phyloP scores from a whole-genome alignment of 345 rosid genomes.

The Populus ilicifolia region DNA sequence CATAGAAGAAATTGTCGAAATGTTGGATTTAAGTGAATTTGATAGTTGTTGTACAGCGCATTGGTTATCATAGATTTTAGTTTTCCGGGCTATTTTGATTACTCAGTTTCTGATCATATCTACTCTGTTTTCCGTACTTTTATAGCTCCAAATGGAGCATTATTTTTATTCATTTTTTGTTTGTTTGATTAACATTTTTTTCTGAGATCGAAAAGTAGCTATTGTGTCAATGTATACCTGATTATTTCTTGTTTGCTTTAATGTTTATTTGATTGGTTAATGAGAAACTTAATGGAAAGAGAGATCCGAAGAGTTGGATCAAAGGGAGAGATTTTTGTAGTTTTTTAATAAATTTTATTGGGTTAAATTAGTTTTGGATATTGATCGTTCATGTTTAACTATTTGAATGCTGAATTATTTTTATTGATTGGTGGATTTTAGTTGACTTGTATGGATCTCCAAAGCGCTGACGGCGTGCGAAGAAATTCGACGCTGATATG shows the following conservation, averaged over 20 bases:
- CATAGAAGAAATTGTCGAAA: neutral
- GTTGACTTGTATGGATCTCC: constrained; percentile 41
- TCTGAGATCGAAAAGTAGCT: neutral
- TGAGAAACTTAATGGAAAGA: neutral
- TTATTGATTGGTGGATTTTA: constrained; percentile 9
- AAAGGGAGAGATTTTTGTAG: neutral
- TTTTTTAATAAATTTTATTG: too few relatives aligned
- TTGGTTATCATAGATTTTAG: neutral
- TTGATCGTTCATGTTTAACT: neutral
- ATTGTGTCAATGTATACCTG: neutral
- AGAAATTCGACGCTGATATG: constrained; percentile 48
- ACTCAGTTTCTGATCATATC: neutral
- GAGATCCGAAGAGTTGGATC: neutral
- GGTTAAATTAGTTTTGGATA: neutral
- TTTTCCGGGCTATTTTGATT: neutral
- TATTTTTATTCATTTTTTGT: neutral
- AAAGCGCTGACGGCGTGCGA: constrained; percentile 28
- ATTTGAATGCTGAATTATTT: neutral
- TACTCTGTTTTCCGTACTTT: neutral
- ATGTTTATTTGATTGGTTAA: neutral
- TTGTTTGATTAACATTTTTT: neutral
- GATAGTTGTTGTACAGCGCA: neutral
- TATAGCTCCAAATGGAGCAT: neutral
- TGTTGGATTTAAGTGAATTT: neutral
- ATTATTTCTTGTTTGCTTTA: neutral